Evolutionary conservation across 306 rosid species (phyloP).

Genomic region (Cicer judaicum): DNA sequence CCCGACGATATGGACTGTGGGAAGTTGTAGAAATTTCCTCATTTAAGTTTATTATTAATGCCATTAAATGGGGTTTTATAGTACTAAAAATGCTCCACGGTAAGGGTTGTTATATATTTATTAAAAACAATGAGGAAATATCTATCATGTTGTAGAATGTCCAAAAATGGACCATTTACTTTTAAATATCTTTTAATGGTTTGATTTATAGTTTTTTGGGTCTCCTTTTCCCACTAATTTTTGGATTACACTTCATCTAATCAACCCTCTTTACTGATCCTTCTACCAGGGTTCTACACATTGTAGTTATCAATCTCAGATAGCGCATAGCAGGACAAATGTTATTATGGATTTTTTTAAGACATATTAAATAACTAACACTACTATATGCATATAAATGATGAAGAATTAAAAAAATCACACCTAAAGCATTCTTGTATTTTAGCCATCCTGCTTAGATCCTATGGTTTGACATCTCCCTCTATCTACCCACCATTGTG

Average conservation of each 20-base stretch:
- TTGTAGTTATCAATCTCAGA: not conserved
- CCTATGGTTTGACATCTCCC: not conserved
- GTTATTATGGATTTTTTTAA: not conserved
- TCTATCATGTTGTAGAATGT: not conserved
- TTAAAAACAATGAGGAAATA: not conserved
- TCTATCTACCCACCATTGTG: not conserved
- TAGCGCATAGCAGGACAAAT: not conserved
- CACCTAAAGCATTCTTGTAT: not conserved
- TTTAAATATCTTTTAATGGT: not conserved
- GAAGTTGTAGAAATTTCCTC: constrained; percentile 4
- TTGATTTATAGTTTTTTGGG: not conserved
- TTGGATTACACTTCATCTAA: constrained; percentile 1
- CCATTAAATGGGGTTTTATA: not conserved
- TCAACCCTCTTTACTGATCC: not conserved
- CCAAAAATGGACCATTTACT: not conserved
- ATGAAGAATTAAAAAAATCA: not conserved
- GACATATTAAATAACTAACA: not conserved
- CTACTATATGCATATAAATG: not conserved
- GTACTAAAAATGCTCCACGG: not conserved
- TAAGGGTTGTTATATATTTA: not conserved
- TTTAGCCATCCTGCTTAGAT: not conserved
- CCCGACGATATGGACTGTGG: not conserved
- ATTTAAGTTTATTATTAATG: not conserved
- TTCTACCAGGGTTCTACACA: not conserved
- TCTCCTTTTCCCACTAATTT: not conserved